Conservation (phyloP, 2,329 filamentous ascomycete genomes). For the Diaporthe sp. region DNA sequence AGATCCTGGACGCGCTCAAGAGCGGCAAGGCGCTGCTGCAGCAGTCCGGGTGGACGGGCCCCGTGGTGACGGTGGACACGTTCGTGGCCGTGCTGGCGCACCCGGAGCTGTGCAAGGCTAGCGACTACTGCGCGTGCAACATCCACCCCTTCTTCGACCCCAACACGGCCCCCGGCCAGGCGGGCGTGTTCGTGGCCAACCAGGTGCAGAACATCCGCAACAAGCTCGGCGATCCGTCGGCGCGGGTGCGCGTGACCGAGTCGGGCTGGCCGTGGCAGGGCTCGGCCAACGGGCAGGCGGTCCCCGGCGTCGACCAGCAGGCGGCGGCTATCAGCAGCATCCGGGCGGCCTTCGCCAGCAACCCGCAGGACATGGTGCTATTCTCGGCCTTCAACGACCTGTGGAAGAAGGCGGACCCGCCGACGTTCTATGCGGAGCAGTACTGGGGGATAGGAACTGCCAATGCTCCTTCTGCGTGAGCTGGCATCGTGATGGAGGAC, state of each 20-base stretch:
- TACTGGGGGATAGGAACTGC: conserved; percentile 76
- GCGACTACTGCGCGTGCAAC: conserved; percentile 87
- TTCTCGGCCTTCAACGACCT: conserved; percentile 85
- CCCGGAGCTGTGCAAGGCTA: conserved; percentile 77
- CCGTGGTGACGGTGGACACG: conserved; percentile 86
- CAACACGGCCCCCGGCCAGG: conserved; percentile 68
- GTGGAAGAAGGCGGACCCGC: conserved; percentile 78
- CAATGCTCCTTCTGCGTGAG: conserved; percentile 41
- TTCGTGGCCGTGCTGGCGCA: conserved; percentile 77
- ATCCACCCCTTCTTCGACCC: conserved; percentile 87
- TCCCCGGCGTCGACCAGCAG: conserved; percentile 79
- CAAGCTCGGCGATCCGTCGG: conserved; percentile 59
- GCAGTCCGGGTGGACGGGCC: conserved; percentile 76
- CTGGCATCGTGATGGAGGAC: not conserved
- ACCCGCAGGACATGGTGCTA: conserved; percentile 71
- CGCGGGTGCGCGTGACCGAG: conserved; percentile 82
- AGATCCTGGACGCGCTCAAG: conserved; percentile 71
- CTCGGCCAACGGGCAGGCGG: conserved; percentile 73
- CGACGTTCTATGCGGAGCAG: conserved; percentile 79
- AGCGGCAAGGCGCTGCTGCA: conserved; percentile 71
- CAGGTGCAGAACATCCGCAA: conserved; percentile 64
- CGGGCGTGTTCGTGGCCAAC: conserved; percentile 76
- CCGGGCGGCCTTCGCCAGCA: conserved; percentile 68
- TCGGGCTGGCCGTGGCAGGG: conserved; percentile 87
- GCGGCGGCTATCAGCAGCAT: conserved; percentile 75